phyloP scores from a whole-genome alignment of 164 flowering plant genomes.

The Chimonanthus praecox region DNA sequence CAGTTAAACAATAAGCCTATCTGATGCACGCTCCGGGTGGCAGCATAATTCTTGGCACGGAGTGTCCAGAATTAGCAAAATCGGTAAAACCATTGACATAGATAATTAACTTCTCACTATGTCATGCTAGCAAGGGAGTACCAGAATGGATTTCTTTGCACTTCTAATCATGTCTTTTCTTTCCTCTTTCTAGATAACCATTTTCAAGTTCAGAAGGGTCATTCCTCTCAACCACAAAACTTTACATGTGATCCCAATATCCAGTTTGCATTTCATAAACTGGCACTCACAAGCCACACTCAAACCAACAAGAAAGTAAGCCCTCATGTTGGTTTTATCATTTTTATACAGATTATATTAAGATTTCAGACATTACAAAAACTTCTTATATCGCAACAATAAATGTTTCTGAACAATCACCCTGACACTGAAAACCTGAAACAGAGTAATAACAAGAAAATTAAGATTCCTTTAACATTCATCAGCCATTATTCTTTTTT shows the following conservation, averaged over 20 bases:
- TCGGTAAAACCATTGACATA: not conserved
- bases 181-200: not conserved
- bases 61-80: not conserved
- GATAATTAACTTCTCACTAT: not conserved
- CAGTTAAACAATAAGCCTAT: not conserved
- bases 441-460: not conserved
- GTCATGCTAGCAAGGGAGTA: no score
- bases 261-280: not conserved
- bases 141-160: not conserved
- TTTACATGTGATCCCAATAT: not conserved
- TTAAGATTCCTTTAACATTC: not conserved
- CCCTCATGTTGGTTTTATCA: not conserved
- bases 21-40: not conserved
- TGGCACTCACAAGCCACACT: not conserved
- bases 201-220: not conserved
- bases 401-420: not conserved
- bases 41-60: not conserved
- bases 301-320: not conserved
- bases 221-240: not conserved
- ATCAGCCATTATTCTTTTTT: not conserved
- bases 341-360: no score
- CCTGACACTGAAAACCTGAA: not conserved
- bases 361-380: not conserved
- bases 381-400: not conserved
- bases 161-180: not conserved